phyloP scores from a whole-genome alignment of 2,329 filamentous ascomycete genomes.

The Aureobasidium lini region DNA sequence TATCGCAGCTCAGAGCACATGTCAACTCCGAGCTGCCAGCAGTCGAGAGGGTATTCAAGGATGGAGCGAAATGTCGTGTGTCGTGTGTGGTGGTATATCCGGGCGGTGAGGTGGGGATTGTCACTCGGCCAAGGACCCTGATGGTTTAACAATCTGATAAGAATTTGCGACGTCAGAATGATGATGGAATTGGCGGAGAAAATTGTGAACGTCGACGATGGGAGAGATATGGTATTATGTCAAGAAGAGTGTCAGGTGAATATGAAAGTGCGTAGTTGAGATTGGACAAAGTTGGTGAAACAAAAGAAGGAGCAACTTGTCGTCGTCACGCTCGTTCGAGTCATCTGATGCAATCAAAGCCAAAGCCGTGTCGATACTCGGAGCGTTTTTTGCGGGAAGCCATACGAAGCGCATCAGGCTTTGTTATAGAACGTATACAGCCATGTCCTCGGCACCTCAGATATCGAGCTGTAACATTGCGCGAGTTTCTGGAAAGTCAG shows the following conservation, averaged over 20 bases:
- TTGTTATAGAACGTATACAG: too few relatives aligned
- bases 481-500: too few relatives aligned
- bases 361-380: background rate
- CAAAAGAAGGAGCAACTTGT: background rate
- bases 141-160: conserved; percentile 5
- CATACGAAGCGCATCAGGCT: too few relatives aligned
- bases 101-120: background rate
- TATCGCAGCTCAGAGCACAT: conserved; percentile 13
- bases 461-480: too few relatives aligned
- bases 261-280: background rate
- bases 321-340: background rate
- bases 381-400: background rate
- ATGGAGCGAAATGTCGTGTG: background rate
- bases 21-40: conserved; percentile 5
- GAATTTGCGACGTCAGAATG: background rate
- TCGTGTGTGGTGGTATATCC: background rate
- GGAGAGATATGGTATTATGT: background rate
- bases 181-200: background rate
- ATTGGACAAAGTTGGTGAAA: background rate
- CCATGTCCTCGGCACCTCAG: too few relatives aligned
- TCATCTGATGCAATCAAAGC: conserved; percentile 11
- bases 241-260: background rate
- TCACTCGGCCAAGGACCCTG: background rate
- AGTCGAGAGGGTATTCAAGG: too few relatives aligned
- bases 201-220: background rate